Percentiles rank a stretch among this genome's conserved stretches.
These are phyloP conservation scores for Metarhizium guizhouense DNA, from an alignment of 2,329 filamentous ascomycete species.

Conservation along the genomic window DNA sequence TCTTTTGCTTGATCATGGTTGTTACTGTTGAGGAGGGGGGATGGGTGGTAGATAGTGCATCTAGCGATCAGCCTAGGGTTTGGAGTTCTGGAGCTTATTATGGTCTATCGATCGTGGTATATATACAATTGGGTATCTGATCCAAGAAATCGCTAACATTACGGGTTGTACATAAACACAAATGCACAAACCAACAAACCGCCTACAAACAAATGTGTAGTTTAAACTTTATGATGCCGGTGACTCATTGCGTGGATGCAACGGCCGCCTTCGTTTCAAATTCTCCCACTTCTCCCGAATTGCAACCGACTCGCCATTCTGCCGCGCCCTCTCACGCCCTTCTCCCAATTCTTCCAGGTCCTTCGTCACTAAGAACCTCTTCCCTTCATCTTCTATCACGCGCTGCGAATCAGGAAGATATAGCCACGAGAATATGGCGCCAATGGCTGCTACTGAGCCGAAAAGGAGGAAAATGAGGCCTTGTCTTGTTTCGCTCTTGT, in stretches of 20 bases:
- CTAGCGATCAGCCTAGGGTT: constrained; percentile 1
- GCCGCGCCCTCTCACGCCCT: constrained; percentile 33
- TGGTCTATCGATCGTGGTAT: neutral
- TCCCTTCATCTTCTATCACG: constrained; percentile 24
- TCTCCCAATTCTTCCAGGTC: constrained; percentile 42
- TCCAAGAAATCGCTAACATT: neutral
- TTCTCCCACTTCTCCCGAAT: constrained; percentile 33
- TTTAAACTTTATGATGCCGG: neutral
- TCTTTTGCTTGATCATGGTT: neutral
- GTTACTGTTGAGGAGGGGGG: neutral
- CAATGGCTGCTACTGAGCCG: constrained; percentile 38
- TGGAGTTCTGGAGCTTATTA: neutral
- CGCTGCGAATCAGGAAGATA: constrained; percentile 40
- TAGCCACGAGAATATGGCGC: constrained; percentile 42
- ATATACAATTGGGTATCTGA: neutral
- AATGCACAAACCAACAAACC: neutral
- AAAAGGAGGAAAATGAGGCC: constrained; percentile 43
- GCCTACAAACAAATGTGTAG: neutral
- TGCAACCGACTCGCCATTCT: constrained; percentile 35
- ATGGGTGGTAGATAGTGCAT: neutral
- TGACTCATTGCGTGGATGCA: constrained; percentile 1
- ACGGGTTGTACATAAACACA: neutral
- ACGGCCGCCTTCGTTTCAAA: constrained; percentile 23
- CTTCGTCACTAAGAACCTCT: constrained; percentile 32
- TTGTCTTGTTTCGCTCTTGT: constrained; percentile 31